Conservation (phyloP, 2,329 filamentous ascomycete species). For the Penicillium sp. region DNA sequence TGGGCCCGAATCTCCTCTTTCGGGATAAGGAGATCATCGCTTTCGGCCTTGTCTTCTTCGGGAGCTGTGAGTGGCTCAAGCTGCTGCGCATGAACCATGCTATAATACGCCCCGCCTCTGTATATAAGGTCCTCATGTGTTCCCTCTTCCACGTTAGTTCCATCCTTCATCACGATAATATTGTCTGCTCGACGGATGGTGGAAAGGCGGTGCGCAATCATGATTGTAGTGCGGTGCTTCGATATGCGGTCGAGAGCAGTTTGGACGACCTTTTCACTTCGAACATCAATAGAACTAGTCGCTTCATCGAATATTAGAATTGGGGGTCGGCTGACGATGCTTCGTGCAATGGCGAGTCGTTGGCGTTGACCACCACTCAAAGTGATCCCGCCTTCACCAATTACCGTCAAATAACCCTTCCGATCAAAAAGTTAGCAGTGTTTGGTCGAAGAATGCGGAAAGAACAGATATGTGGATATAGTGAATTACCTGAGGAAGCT, state of each 20-base stretch:
- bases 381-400: conserved; percentile 76
- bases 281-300: conserved; percentile 65
- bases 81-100: conserved; percentile 58
- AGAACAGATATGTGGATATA: too few relatives aligned
- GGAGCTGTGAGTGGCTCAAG: conserved; percentile 20
- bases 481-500: conserved; percentile 50
- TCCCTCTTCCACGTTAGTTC: conserved; percentile 70
- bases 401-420: conserved; percentile 69
- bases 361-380: conserved; percentile 86
- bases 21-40: background rate
- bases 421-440: background rate
- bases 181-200: conserved; percentile 75
- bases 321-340: conserved; percentile 65
- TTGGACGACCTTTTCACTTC: conserved; percentile 57
- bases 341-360: conserved; percentile 72
- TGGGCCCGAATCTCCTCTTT: background rate
- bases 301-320: conserved; percentile 76
- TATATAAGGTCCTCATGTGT: conserved; percentile 70
- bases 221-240: conserved; percentile 67
- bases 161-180: conserved; percentile 74
- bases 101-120: conserved; percentile 61
- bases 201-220: conserved; percentile 73
- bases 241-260: conserved; percentile 57
- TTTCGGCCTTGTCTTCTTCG: background rate
- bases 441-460: too few relatives aligned